These are phyloP conservation scores for Globisporangium polare DNA, from an alignment of 352 stramenopile species.

Conservation along the genomic window DNA sequence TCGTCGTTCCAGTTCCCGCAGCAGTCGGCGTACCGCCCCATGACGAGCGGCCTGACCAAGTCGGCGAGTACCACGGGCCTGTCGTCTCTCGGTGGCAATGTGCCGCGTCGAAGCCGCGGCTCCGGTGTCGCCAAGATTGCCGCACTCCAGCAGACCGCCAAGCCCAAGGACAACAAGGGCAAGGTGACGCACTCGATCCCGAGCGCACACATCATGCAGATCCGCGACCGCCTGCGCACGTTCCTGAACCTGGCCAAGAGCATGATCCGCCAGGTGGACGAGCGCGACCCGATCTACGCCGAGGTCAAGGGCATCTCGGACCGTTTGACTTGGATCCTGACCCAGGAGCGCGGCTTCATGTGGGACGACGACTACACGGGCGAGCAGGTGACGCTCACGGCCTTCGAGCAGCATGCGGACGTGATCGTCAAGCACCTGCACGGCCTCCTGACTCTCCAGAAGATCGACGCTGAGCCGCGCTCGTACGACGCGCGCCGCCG, in stretches of 20 bases:
- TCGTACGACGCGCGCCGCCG: conserved; percentile 95
- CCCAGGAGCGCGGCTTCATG: conserved; percentile 97
- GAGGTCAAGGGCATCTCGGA: conserved; percentile 92
- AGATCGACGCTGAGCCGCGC: conserved; percentile 96
- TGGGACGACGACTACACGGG: conserved; percentile 98
- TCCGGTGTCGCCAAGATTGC: conserved; percentile 80
- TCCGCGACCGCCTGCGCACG: conserved; percentile 93
- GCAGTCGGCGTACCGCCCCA: conserved; percentile 38
- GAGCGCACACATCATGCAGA: conserved; percentile 82
- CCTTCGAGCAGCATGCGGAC: conserved; percentile 76
- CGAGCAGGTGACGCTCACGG: conserved; percentile 89
- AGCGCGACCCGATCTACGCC: conserved; percentile 69
- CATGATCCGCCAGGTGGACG: conserved; percentile 70
- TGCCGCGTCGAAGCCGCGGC: conserved; percentile 74
- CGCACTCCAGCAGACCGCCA: conserved; percentile 71
- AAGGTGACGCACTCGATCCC: conserved; percentile 75
- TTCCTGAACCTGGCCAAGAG: conserved; percentile 93
- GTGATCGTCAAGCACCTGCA: conserved; percentile 89
- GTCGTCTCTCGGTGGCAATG: conserved; percentile 64
- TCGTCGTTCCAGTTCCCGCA: conserved; percentile 82
- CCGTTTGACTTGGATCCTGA: conserved; percentile 95
- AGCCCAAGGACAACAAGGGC: conserved; percentile 47
- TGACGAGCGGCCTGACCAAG: conserved; percentile 64
- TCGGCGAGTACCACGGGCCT: conserved; percentile 86
- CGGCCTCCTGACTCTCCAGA: conserved; percentile 94